phyloP scores from a whole-genome alignment of 2,329 filamentous ascomycete genomes.

The Ophiostoma pallidulum region DNA sequence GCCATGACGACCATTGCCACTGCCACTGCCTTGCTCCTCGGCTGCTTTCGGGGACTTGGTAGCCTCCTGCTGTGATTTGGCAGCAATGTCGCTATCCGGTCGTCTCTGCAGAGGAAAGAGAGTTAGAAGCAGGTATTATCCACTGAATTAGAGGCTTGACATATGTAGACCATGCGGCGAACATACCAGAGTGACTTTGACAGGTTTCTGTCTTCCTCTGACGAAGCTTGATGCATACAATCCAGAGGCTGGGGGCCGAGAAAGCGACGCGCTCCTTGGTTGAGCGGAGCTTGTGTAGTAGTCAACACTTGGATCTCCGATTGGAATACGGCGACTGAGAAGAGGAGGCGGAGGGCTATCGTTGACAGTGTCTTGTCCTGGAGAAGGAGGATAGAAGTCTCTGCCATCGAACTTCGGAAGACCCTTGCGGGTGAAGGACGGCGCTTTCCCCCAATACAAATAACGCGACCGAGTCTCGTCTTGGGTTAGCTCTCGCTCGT shows the following conservation, averaged over 20 bases:
- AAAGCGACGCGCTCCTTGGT: not conserved
- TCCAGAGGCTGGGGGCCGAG: not conserved
- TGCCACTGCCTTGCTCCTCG: not conserved
- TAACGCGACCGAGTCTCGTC: slow-evolving; percentile 50
- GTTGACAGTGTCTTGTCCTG: slow-evolving; percentile 17
- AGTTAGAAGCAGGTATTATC: not conserved
- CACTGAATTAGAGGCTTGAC: no score
- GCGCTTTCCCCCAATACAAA: slow-evolving; percentile 51
- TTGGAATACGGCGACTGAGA: not conserved
- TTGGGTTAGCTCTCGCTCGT: slow-evolving; percentile 46
- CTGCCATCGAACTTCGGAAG: slow-evolving; percentile 57
- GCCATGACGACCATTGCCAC: not conserved
- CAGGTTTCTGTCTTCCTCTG: slow-evolving; percentile 5
- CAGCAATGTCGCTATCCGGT: not conserved
- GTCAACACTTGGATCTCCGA: slow-evolving; percentile 2
- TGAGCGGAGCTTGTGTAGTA: not conserved
- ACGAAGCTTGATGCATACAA: slow-evolving; percentile 2
- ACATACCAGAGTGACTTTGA: slow-evolving; percentile 17
- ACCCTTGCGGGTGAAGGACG: slow-evolving; percentile 39
- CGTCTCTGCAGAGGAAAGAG: not conserved
- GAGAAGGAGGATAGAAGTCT: slow-evolving; percentile 52
- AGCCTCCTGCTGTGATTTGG: not conserved
- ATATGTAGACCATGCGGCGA: not conserved
- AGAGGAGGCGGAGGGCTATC: not conserved
- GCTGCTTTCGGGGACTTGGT: not conserved